Evolutionary conservation across 2,329 filamentous ascomycete species (phyloP).

Genomic region (Dactylellina haptotyla): DNA sequence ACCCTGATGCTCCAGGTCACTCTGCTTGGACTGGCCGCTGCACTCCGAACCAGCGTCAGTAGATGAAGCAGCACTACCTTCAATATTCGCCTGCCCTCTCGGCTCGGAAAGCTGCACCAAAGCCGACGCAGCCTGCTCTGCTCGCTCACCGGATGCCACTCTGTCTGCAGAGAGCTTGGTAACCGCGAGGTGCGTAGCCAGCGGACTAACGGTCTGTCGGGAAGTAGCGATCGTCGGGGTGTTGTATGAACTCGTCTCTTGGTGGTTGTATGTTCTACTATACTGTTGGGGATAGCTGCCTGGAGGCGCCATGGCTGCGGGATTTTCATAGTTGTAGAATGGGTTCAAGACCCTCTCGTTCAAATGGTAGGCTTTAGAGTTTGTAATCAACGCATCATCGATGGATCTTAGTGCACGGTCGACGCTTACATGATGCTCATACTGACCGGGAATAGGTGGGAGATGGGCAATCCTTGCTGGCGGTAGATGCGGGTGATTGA

Average conservation of each 20-base stretch:
- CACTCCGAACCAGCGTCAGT: background rate
- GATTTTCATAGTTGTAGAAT: background rate
- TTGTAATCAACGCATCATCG: background rate
- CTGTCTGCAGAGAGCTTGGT: too few species aligned
- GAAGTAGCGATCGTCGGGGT: background rate
- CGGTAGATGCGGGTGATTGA: background rate
- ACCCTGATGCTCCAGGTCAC: background rate
- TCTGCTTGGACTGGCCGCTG: background rate
- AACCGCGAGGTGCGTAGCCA: background rate
- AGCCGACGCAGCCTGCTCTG: conserved; percentile 8
- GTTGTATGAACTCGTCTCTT: background rate
- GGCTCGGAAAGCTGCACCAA: conserved; percentile 6
- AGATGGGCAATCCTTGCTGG: background rate
- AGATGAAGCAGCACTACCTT: background rate
- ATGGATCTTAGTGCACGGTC: background rate
- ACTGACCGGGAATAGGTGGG: background rate
- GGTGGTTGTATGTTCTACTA: background rate
- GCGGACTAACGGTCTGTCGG: too few species aligned
- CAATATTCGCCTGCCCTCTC: background rate
- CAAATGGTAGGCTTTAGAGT: background rate
- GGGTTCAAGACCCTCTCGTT: conserved; percentile 11
- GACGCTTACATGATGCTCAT: background rate
- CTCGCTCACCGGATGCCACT: background rate
- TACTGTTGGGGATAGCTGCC: too few species aligned
- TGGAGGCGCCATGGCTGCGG: background rate